Conservation (phyloP, 2,329 filamentous ascomycete genomes). For the Dryadomyces quercus-mongolicae region DNA sequence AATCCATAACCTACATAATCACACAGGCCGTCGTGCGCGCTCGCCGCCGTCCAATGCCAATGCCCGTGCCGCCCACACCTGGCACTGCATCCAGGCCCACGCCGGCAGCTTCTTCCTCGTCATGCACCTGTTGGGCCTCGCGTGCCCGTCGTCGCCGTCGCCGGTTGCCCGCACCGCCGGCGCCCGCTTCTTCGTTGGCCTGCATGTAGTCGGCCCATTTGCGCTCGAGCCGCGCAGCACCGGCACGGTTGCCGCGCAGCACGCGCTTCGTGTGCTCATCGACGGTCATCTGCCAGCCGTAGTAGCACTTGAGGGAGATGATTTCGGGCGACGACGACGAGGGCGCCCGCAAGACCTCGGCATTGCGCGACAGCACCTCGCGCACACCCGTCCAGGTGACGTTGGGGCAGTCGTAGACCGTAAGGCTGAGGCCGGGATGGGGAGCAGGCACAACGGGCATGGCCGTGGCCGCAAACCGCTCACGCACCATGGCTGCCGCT, state of each 20-base stretch:
- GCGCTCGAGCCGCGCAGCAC: slow-evolving; percentile 68
- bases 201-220: slow-evolving; percentile 97
- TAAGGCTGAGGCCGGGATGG: slow-evolving; percentile 56
- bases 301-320: slow-evolving; percentile 84
- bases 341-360: slow-evolving; percentile 44
- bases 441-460: too few species aligned
- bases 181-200: slow-evolving; percentile 71
- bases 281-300: slow-evolving; percentile 88
- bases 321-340: slow-evolving; percentile 43
- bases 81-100: slow-evolving; percentile 60
- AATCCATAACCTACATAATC: slow-evolving; percentile 11
- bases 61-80: slow-evolving; percentile 37
- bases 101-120: slow-evolving; percentile 54
- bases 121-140: slow-evolving; percentile 69
- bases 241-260: slow-evolving; percentile 58
- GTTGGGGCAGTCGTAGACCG: slow-evolving; percentile 84
- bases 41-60: slow-evolving; percentile 18
- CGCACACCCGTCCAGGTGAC: slow-evolving; percentile 88
- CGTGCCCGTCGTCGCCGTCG: slow-evolving; percentile 65
- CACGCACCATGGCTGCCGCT: slow-evolving; percentile 66
- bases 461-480: slow-evolving; percentile 31
- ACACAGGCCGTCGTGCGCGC: slow-evolving; percentile 14
- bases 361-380: slow-evolving; percentile 76
- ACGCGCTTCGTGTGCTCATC: slow-evolving; percentile 88
- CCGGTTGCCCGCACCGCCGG: slow-evolving; percentile 51